Evolutionary conservation across 768 basidiomycete genomes (phyloP).

Genomic region (Serendipita indica): DNA sequence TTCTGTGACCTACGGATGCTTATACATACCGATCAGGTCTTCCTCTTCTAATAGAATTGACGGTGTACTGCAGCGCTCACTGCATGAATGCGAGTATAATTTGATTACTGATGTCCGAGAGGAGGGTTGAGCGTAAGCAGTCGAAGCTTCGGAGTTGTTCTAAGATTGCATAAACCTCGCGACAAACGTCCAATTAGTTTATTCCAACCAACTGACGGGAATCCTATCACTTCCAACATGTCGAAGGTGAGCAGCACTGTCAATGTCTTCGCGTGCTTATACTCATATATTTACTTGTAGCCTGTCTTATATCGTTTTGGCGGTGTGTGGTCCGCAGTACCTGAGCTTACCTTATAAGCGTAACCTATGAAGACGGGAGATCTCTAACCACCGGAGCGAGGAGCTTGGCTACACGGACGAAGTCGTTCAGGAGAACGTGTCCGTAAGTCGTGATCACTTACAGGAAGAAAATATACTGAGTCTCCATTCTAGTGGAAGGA

Average conservation of each 20-base stretch:
- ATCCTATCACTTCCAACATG: neutral
- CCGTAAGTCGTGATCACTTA: neutral
- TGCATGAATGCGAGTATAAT: neutral
- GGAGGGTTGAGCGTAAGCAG: neutral
- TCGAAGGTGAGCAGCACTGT: neutral
- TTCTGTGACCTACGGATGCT: neutral
- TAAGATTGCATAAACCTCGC: conserved; percentile 6
- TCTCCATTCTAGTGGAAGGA: conserved; percentile 23
- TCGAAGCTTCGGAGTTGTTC: neutral
- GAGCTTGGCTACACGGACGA: conserved; percentile 31
- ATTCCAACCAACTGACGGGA: neutral
- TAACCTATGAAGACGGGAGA: neutral
- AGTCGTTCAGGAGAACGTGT: conserved; percentile 24
- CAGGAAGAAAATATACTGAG: neutral
- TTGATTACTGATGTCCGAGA: neutral
- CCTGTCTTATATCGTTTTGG: conserved; percentile 26
- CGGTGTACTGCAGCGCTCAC: neutral
- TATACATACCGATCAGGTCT: conserved; percentile 24
- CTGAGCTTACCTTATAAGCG: conserved; percentile 28
- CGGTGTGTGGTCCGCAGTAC: conserved; percentile 30
- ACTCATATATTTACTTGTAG: conserved; percentile 10
- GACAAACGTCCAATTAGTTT: neutral
- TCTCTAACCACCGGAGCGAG: conserved; percentile 19
- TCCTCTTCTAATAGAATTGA: conserved; percentile 24
- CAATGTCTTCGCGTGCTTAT: neutral